phyloP scores from a whole-genome alignment of 345 rosid genomes.

The Luvunga scandens region DNA sequence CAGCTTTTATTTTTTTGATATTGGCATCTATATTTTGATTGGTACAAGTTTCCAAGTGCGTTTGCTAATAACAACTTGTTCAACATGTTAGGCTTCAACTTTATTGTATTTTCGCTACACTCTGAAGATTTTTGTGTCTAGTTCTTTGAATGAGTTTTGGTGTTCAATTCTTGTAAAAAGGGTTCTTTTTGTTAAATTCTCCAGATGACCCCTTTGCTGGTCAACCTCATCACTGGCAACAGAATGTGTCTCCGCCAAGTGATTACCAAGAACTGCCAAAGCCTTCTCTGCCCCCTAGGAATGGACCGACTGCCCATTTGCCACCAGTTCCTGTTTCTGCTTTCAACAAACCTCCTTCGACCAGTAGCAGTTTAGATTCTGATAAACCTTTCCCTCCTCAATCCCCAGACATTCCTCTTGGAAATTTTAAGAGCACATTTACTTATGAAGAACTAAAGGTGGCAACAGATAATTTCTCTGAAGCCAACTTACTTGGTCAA shows the following conservation, averaged over 20 bases:
- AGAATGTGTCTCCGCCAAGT: conserved; percentile 23
- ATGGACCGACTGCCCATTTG: neutral
- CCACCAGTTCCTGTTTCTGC: conserved; percentile 8
- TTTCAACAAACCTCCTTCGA: conserved; percentile 23
- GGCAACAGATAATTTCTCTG: conserved; percentile 56
- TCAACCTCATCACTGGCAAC: conserved; percentile 35
- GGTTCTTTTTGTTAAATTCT: conserved; percentile 1
- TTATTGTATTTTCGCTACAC: neutral
- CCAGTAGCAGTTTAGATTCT: conserved; percentile 39
- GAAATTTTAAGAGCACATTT: conserved; percentile 46
- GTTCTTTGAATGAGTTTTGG: neutral
- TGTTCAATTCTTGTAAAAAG: neutral
- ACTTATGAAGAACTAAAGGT: conserved; percentile 49
- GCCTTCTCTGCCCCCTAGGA: conserved; percentile 31
- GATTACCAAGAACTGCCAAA: conserved; percentile 26
- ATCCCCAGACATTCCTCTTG: conserved; percentile 39
- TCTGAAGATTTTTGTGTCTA: neutral
- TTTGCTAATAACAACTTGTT: neutral
- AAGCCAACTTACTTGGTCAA: conserved; percentile 56
- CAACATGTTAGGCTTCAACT: neutral
- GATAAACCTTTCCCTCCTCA: conserved; percentile 28
- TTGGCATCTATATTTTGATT: neutral
- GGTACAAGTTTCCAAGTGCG: neutral
- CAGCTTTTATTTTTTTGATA: neutral
- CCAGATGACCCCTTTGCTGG: conserved; percentile 26